Percentiles rank a stretch among this genome's conserved stretches.
Conservation (phyloP, 2,329 filamentous ascomycete species). For the Fusarium sambucinum region DNA sequence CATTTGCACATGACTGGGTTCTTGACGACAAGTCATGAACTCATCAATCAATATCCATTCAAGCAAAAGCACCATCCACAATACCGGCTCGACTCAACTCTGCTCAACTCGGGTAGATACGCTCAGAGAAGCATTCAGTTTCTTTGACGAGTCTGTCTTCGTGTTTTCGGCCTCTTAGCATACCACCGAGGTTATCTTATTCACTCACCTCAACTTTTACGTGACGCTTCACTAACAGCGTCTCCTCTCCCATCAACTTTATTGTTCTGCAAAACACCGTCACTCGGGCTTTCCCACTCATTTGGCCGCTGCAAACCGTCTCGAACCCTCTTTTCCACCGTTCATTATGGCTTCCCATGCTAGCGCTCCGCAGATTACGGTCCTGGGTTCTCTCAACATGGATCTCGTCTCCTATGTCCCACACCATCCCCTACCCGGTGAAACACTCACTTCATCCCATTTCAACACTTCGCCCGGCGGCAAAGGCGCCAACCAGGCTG, state of each 20-base stretch:
- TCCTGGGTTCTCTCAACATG: constrained; percentile 94
- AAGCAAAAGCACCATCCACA: background rate
- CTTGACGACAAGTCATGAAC: constrained; percentile 2
- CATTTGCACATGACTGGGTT: constrained; percentile 12
- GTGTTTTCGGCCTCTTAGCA: constrained; percentile 1
- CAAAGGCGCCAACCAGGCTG: constrained; percentile 96
- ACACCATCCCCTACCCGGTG: constrained; percentile 84
- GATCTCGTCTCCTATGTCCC: constrained; percentile 91
- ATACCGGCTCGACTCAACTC: background rate
- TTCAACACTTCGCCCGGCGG: constrained; percentile 88
- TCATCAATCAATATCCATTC: constrained; percentile 4
- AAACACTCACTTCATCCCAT: constrained; percentile 84
- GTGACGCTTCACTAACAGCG: constrained; percentile 9
- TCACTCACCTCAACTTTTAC: constrained; percentile 10
- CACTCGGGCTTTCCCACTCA: background rate
- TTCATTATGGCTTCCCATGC: constrained; percentile 39
- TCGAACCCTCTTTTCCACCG: constrained; percentile 2
- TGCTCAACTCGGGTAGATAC: background rate
- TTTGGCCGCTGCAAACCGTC: constrained; percentile 6
- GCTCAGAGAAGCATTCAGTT: background rate
- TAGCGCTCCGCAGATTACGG: constrained; percentile 69
- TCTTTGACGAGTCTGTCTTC: background rate
- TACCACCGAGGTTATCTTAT: background rate
- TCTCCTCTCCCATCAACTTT: constrained; percentile 3
- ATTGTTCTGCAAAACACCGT: background rate